Evolutionary conservation across 495 filamentous ascomycete genomes (phyloP).

Genomic region (Podospora conica): DNA sequence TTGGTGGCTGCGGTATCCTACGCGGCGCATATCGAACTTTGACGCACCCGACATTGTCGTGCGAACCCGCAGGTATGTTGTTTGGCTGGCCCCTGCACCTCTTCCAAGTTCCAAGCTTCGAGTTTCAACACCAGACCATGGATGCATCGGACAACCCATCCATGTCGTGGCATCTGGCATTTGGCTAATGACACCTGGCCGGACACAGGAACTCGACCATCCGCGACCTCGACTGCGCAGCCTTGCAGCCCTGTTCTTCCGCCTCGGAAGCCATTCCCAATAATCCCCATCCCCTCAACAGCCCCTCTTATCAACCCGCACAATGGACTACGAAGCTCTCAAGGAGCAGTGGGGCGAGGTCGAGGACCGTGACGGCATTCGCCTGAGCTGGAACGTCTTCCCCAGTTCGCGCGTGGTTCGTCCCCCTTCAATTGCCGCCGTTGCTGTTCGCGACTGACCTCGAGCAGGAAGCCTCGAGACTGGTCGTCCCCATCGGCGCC

Average conservation of each 20-base stretch:
- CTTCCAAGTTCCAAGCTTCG: conserved; percentile 2
- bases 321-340: conserved; percentile 55
- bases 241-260: background rate
- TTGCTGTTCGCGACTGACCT: conserved; percentile 13
- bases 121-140: background rate
- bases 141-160: too few relatives aligned
- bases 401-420: conserved; percentile 94
- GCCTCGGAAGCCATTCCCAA: background rate
- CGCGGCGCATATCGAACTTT: background rate
- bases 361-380: conserved; percentile 93
- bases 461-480: conserved; percentile 81
- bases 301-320: background rate
- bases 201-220: background rate
- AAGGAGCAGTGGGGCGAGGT: conserved; percentile 98
- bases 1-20: background rate
- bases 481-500: conserved; percentile 95
- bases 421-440: conserved; percentile 11
- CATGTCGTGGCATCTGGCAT: background rate
- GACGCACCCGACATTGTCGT: background rate
- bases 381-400: conserved; percentile 99
- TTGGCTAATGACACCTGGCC: conserved; percentile 29
- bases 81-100: background rate
- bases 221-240: background rate
- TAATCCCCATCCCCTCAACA: background rate
- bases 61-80: background rate